Evolutionary conservation across 352 stramenopile species (phyloP), one percentile per base, ranked within the genome.

Genomic region (Pythium aristosporum): DNA sequence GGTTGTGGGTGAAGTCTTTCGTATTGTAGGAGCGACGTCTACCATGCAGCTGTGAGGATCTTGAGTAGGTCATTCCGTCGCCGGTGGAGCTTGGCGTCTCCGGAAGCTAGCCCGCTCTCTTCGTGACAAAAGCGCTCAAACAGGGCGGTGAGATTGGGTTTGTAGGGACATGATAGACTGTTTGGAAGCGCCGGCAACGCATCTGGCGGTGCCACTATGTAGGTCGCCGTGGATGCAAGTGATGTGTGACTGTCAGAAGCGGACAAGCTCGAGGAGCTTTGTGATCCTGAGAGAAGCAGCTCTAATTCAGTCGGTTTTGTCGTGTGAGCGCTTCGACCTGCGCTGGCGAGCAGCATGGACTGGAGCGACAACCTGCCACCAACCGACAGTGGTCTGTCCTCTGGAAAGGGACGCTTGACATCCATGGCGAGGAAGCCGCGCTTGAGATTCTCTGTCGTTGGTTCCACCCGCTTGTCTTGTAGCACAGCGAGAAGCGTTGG

Each of bases 21-120:
- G 16, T 28, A 11, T n/a, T 56, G 30, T 36, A 56, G 16, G 30
- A 30, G 13, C 12, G 10, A 11, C 16, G 25, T 25, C 68, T 36
- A 74, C 71, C 71, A 79, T 8, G 56, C 62, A 36, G 66, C 48
- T 5, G 72, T 72, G 48, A 85, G 68, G 4, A 66, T 61, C 57
- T 82, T 81, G 39, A 87, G 69, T 21, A 87, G 66, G 13, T 69
- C 63, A 23, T 63, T 69, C 13, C 63, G 50, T 56, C 63, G 34
- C 2, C 55, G 54, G 16, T 69, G 47, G 2, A 69, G 55, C 21
- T 69, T 69, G 20, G 43, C 49, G 10, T 68, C 61, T 12, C 16
- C 43, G 1, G 36, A 52, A 10, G 20, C 21, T 23, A 37, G 18
- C 18, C 56, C 5, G 43, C 20, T 9, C 12, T 68, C 62, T 23